Conservation (phyloP, 116 monocot species). For the Phalaenopsis hybrid region DNA sequence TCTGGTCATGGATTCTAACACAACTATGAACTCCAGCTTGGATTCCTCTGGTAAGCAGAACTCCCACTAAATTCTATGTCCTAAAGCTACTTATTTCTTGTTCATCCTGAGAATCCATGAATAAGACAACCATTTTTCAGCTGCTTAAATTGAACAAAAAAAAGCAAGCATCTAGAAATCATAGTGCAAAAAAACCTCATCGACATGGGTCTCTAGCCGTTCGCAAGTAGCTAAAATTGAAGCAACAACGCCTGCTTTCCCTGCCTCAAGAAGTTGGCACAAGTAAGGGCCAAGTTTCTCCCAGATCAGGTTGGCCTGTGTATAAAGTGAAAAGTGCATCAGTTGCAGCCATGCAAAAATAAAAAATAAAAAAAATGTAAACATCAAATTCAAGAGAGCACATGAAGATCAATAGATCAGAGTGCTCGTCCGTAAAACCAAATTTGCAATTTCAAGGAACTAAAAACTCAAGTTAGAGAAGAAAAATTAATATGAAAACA, state of each 20-base stretch:
- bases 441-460: neutral
- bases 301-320: constrained; percentile 62
- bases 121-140: neutral
- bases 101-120: neutral
- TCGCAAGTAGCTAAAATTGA: constrained; percentile 78
- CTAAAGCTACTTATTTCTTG: neutral
- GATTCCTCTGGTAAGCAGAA: neutral
- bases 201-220: constrained; percentile 44
- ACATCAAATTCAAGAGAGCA: neutral
- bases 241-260: constrained; percentile 81
- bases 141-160: neutral
- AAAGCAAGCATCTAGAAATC: neutral
- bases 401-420: neutral
- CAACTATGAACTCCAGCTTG: neutral
- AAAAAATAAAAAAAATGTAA: neutral
- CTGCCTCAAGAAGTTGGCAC: constrained; percentile 50
- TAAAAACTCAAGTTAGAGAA: neutral
- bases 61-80: neutral
- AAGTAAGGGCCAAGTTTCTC: constrained; percentile 59
- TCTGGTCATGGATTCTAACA: neutral
- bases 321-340: neutral
- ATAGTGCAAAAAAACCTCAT: constrained; percentile 42
- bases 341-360: neutral
- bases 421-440: neutral
- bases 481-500: neutral